These are phyloP conservation scores for Diaporthe citri DNA, from an alignment of 2,329 filamentous ascomycete species.

Conservation along the genomic window DNA sequence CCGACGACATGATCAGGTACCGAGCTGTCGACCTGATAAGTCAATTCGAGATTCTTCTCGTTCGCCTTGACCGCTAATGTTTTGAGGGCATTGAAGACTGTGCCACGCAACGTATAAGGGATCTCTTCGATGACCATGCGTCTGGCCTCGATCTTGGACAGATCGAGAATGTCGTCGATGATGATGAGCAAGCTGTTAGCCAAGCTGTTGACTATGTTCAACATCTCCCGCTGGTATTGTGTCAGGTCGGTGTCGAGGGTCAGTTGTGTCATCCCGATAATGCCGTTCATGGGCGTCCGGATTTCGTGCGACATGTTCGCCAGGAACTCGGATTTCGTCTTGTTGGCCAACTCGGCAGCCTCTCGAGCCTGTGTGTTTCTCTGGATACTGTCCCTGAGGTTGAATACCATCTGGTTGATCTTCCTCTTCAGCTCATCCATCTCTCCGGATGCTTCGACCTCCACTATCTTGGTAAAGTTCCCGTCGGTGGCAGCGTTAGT, in stretches of 20 bases:
- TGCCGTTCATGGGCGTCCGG: slow-evolving; percentile 96
- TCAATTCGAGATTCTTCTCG: slow-evolving; percentile 92
- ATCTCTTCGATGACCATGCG: slow-evolving; percentile 99
- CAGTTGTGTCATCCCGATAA: slow-evolving; percentile 97
- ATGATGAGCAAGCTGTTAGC: slow-evolving; percentile 97
- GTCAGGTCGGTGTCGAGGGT: slow-evolving; percentile 96
- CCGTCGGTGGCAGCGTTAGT: slow-evolving; percentile 98
- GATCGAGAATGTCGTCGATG: slow-evolving; percentile 85
- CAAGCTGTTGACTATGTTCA: slow-evolving; percentile 97
- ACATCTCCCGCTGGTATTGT: slow-evolving; percentile 96
- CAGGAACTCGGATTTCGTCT: slow-evolving; percentile 97
- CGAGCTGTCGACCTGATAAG: slow-evolving; percentile 92
- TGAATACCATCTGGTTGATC: slow-evolving; percentile 99
- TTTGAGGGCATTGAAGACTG: slow-evolving; percentile 97
- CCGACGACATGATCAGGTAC: slow-evolving; percentile 96
- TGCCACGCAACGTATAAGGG: slow-evolving; percentile 92
- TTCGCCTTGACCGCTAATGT: slow-evolving; percentile 97
- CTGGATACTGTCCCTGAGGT: slow-evolving; percentile 94
- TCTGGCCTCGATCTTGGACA: slow-evolving; percentile 90
- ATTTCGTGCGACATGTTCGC: slow-evolving; percentile 99
- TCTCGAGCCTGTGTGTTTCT: slow-evolving; percentile 96
- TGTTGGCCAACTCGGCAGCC: slow-evolving; percentile 95
- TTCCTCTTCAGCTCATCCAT: slow-evolving; percentile 99
- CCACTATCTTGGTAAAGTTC: slow-evolving; percentile 96
- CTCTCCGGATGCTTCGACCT: slow-evolving; percentile 96